These are phyloP conservation scores for Stromatinia cepivora DNA, from an alignment of 2,329 filamentous ascomycete species.

Conservation along the genomic window DNA sequence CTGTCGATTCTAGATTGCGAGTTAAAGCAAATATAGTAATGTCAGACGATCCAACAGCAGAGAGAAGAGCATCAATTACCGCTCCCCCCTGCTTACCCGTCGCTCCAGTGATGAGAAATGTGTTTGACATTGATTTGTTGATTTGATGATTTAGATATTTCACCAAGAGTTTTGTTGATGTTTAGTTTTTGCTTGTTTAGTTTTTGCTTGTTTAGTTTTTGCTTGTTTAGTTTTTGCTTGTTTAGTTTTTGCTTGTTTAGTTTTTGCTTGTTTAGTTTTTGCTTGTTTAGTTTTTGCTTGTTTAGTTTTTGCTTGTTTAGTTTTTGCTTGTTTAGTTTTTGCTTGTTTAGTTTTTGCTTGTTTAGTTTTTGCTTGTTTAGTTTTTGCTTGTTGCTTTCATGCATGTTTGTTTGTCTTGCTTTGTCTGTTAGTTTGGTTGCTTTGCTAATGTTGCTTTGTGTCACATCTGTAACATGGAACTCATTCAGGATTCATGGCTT, in stretches of 20 bases:
- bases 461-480: background rate
- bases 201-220: too few relatives aligned
- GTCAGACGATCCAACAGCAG: conserved; percentile 28
- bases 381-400: background rate
- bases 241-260: too few relatives aligned
- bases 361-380: too few relatives aligned
- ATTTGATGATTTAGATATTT: background rate
- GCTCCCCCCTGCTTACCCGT: conserved; percentile 52
- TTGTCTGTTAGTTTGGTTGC: conserved; percentile 1
- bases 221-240: too few relatives aligned
- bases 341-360: too few relatives aligned
- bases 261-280: too few relatives aligned
- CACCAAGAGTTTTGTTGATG: conserved; percentile 4
- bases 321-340: too few relatives aligned
- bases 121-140: conserved; percentile 18
- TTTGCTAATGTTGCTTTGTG: conserved; percentile 18
- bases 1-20: conserved; percentile 50
- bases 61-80: conserved; percentile 47
- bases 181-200: background rate
- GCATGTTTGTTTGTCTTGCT: background rate
- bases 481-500: background rate
- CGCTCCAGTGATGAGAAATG: conserved; percentile 47
- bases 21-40: conserved; percentile 60
- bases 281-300: too few relatives aligned
- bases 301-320: too few relatives aligned